Base-by-base conservation (phyloP, 441 rosid species). In the Euphorbia celastroides region DNA sequence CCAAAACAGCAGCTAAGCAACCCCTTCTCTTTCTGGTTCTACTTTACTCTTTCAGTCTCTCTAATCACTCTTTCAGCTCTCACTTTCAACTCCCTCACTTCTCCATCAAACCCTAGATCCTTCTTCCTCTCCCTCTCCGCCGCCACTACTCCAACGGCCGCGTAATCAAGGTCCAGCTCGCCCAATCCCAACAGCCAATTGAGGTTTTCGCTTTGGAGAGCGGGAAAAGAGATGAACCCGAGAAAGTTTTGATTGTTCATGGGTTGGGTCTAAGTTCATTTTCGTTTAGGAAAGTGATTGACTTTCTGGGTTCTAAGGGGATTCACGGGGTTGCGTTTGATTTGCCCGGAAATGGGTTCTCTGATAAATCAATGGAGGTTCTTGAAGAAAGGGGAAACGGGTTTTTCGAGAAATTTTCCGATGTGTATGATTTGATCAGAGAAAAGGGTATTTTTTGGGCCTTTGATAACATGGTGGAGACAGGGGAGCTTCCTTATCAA, bases 371-470 rank as follows among this genome's bases (percentile, higher is more conserved):
- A 17, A 63, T 71, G 57, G 74, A 81, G 46, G 93, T 84, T 60
- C 60, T 75, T 60, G 97, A 82, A 66, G 89, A 75, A 83, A 74
- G 78, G 65, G 83, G 67, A 27, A 67, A 66, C 70, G 96, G 96
- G 52, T 57, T 60, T 69, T 51, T 86, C 0, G 88, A 75, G 77
- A 86, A 85, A 80, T 78, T 91, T 65, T 70, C 72, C 66, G 90
- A 88, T 72, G 93, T 77, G 57, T 87, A 84, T 79, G 69, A 69
- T 58, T 83, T 90, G 74, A 93, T 90, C 65, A 78, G 74, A 65
- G 97, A 90, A 64, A 93, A 90, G 73, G 99, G 99, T 2, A 14
- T 93, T 11, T 93, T 93, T 71, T 93, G 89, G 89, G 99, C 96
- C 8, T 93, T 93, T 78, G 99, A 93, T 84, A 87, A 77, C 65